phyloP scores from a whole-genome alignment of 1,284 basidiomycete genomes.

The Sanghuangporus baumii region DNA sequence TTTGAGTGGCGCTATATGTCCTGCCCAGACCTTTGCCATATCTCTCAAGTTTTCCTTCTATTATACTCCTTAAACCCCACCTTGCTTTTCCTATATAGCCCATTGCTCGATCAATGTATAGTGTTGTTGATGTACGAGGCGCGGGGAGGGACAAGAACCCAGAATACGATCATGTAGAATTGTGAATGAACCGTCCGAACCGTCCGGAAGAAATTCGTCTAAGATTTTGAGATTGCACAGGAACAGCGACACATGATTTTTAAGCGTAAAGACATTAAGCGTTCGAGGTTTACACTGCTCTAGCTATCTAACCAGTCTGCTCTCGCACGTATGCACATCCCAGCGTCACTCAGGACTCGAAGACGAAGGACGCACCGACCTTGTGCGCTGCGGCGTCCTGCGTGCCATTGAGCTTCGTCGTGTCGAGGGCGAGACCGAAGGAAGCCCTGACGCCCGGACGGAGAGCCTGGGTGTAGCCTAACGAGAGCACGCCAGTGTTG shows the following conservation, averaged over 20 bases:
- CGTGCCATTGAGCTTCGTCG: constrained; percentile 76
- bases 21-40: not conserved
- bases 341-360: constrained; percentile 52
- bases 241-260: not conserved
- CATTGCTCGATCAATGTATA: not conserved
- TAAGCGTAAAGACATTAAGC: not conserved
- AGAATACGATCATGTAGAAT: not conserved
- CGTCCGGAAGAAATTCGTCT: not conserved
- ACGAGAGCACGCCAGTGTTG: constrained; percentile 86
- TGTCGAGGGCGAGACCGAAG: constrained; percentile 91
- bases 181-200: not conserved
- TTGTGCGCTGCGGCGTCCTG: constrained; percentile 67
- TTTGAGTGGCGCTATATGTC: not conserved
- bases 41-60: not conserved
- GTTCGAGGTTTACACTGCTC: not conserved
- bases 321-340: not conserved
- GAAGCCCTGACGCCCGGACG: constrained; percentile 94
- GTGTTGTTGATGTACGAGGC: not conserved
- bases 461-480: constrained; percentile 90
- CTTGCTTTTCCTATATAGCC: not conserved
- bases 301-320: not conserved
- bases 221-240: not conserved
- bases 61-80: not conserved
- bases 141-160: not conserved
- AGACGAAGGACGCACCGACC: constrained; percentile 70